Conservation (phyloP, 2,329 filamentous ascomycete genomes). For the Pyricularia pennisetigena region DNA sequence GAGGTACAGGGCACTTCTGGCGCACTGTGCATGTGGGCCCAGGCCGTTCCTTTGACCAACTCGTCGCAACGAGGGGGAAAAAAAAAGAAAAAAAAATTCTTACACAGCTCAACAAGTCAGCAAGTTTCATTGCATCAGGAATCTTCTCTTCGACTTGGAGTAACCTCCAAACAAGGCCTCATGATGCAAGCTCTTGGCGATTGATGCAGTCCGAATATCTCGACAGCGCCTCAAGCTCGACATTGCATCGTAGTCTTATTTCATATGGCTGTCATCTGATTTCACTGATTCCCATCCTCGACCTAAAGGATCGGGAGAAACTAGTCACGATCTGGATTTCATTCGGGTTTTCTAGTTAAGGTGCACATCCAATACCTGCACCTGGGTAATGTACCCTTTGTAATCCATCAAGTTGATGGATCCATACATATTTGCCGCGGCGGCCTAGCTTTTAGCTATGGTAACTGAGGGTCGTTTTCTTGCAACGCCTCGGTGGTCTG, state of each 20-base stretch:
- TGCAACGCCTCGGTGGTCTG: constrained; percentile 75
- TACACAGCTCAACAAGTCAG: background rate
- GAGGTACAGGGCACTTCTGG: background rate
- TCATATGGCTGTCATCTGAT: background rate
- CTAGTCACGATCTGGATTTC: background rate
- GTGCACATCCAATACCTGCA: too few species aligned
- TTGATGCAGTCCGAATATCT: background rate
- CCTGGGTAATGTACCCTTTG: background rate
- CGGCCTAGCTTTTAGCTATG: constrained; percentile 40
- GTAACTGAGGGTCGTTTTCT: constrained; percentile 51
- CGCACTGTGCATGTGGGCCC: background rate
- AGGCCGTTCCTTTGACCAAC: background rate
- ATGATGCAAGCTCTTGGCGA: background rate
- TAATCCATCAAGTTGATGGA: background rate
- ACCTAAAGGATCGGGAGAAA: background rate
- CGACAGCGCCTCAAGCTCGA: background rate
- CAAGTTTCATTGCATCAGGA: too few species aligned
- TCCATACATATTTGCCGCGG: constrained; percentile 32
- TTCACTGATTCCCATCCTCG: background rate
- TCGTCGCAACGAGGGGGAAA: background rate
- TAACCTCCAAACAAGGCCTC: background rate
- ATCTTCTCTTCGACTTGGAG: background rate
- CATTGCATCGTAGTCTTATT: background rate
- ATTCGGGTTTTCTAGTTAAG: too few species aligned
- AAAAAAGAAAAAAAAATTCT: background rate